Conservation (phyloP, 2,329 filamentous ascomycete genomes). For the Hypoxylon sp. region DNA sequence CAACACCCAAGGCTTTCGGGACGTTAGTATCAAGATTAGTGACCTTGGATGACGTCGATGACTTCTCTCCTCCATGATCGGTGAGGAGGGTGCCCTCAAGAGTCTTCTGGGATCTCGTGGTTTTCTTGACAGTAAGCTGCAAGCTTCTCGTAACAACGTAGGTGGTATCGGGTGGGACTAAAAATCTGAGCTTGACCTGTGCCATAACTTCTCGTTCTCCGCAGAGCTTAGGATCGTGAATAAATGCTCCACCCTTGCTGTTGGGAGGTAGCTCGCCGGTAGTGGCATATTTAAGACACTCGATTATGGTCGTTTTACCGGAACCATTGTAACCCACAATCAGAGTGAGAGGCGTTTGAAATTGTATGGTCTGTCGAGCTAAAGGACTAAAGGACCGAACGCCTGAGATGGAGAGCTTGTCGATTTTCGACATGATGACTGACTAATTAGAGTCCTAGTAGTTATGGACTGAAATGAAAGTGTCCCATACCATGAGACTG, state of each 20-base stretch:
- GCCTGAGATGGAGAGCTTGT: conserved; percentile 87
- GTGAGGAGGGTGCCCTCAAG: conserved; percentile 82
- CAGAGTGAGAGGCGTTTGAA: conserved; percentile 89
- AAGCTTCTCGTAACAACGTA: conserved; percentile 86
- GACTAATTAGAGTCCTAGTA: conserved; percentile 20
- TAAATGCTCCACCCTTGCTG: conserved; percentile 88
- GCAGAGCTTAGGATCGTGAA: conserved; percentile 94
- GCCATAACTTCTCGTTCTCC: conserved; percentile 90
- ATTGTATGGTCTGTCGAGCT: conserved; percentile 80
- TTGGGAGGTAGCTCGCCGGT: conserved; percentile 94
- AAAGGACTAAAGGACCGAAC: conserved; percentile 85
- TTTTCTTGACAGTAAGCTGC: conserved; percentile 87
- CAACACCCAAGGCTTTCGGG: conserved; percentile 87
- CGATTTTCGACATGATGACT: conserved; percentile 75
- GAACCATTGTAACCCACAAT: conserved; percentile 98
- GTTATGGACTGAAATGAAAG: conserved; percentile 7
- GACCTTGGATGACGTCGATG: conserved; percentile 79
- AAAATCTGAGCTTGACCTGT: conserved; percentile 90
- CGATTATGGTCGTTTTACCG: conserved; percentile 98
- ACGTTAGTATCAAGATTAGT: conserved; percentile 85
- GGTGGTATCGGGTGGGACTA: conserved; percentile 76
- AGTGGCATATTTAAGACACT: conserved; percentile 97
- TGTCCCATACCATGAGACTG: conserved; percentile 20
- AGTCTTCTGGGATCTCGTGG: conserved; percentile 78
- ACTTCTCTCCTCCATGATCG: conserved; percentile 80